Conservation (phyloP, 2,329 filamentous ascomycete genomes). For the Fusarium sp. region DNA sequence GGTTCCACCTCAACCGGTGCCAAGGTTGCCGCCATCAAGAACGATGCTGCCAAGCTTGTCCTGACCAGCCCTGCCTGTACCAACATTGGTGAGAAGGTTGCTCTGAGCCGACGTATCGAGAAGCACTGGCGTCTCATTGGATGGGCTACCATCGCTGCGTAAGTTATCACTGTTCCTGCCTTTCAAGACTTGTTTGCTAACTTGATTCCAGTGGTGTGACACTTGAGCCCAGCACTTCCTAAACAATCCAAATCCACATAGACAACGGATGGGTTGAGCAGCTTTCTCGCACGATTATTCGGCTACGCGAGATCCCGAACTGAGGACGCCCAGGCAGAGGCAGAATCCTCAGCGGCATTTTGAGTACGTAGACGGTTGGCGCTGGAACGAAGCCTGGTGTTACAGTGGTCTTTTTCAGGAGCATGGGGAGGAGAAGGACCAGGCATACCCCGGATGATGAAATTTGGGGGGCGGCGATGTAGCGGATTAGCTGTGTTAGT, state of each 20-base stretch:
- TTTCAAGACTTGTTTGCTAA: slow-evolving; percentile 15
- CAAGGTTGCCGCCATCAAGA: slow-evolving; percentile 97
- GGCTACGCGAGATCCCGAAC: slow-evolving; percentile 38
- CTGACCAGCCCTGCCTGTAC: slow-evolving; percentile 96
- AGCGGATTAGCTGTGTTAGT: slow-evolving; percentile 41
- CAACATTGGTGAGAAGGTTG: slow-evolving; percentile 98
- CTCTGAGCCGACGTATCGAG: slow-evolving; percentile 95
- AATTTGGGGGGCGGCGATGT: slow-evolving; percentile 27
- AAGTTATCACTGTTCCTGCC: slow-evolving; percentile 54
- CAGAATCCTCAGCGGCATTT: slow-evolving; percentile 43
- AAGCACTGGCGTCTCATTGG: slow-evolving; percentile 99
- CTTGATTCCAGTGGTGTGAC: slow-evolving; percentile 65
- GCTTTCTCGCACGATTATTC: slow-evolving; percentile 44
- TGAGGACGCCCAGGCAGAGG: slow-evolving; percentile 40
- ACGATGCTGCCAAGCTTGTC: slow-evolving; percentile 95
- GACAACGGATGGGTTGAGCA: slow-evolving; percentile 36
- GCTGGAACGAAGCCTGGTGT: slow-evolving; percentile 48
- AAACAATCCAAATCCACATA: slow-evolving; percentile 43
- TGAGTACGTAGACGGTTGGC: slow-evolving; percentile 47
- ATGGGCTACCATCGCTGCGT: slow-evolving; percentile 86
- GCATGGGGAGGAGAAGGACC: slow-evolving; percentile 29
- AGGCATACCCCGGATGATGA: slow-evolving; percentile 24
- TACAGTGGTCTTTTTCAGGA: slow-evolving; percentile 44
- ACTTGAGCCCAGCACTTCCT: slow-evolving; percentile 66
- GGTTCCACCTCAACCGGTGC: slow-evolving; percentile 97